Evolutionary conservation across 2,329 filamentous ascomycete species (phyloP), one percentile per base, ranked within the genome.

Genomic region (Juglanconis oblonga): DNA sequence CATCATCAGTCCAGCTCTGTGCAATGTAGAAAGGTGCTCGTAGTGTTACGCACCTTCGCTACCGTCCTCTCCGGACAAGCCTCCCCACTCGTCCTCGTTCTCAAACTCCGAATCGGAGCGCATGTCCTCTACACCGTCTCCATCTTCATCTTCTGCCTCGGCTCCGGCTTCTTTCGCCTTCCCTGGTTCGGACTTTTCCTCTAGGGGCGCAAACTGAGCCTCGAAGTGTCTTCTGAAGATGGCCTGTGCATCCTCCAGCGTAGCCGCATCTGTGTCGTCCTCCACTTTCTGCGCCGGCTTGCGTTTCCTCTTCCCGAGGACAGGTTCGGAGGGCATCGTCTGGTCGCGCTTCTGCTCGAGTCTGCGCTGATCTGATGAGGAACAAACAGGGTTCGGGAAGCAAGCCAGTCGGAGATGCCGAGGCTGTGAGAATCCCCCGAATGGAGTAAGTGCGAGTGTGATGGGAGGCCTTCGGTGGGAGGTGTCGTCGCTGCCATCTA

Each of bases 171-270:
- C 68, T 72, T 3, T 74, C 69, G 0, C 80, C 79, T 42, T 59
- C 31, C 75, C 76, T 13, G 76, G 74, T 36, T 60, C 68, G 5
- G 70, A 67, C 24, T 76, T 76, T 11, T 76, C 74, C 35, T 61
- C 68, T 44, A 97, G 73, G 8, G 94, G 92, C 71, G 87, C 85
- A 77, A 97, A 98, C 70, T 90, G 87, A 33, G 91, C 85, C 75
- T 97, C 95, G 71, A 98, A 98, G 71, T 94, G 89, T 67, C 85
- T 86, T 60, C 87, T 87, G 69, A 99, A 91, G 60, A 93, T 83
- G 58, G 88, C 91, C 67, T 91, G 86, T 11, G 89, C 81, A 61
- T 87, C 82, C 64, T 84, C 78, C 45, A 74, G 31, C 72, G 64
- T 56, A 13, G 53, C 65, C 5, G 62, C 54, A 33, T 49, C 36